Conservation (phyloP, 169 alveolate species). For the Amoebophrya sp. region DNA sequence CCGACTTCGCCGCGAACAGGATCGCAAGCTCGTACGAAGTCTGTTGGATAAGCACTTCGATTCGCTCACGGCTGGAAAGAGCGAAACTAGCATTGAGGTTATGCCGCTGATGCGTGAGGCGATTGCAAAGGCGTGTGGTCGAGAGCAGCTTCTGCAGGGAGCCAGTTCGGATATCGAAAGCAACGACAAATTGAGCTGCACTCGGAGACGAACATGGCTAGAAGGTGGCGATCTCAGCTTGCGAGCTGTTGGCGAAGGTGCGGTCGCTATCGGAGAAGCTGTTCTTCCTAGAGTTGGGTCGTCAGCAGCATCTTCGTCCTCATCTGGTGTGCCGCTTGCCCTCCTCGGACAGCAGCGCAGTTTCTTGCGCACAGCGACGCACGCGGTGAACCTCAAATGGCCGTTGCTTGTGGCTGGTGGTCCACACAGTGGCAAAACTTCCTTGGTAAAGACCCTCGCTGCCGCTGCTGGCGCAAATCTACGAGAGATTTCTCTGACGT, state of each 20-base stretch:
- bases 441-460: conserved; percentile 49
- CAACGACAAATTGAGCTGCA: neutral
- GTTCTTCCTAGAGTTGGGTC: neutral
- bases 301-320: neutral
- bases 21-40: neutral
- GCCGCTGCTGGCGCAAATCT: conserved; percentile 43
- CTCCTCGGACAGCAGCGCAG: neutral
- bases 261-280: neutral
- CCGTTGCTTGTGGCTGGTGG: conserved; percentile 40
- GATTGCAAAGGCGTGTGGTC: neutral
- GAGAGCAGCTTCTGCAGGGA: neutral
- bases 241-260: neutral
- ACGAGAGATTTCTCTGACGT: conserved; percentile 45
- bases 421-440: conserved; percentile 39
- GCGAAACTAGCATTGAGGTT: neutral
- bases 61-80: neutral
- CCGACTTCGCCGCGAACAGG: neutral
- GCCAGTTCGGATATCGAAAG: no score
- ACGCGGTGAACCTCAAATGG: conserved; percentile 41
- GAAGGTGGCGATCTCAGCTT: neutral
- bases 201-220: neutral
- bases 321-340: neutral
- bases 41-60: neutral
- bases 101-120: neutral
- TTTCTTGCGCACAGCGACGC: neutral